Base-by-base conservation (phyloP, 352 stramenopile species). In the Pythium rhizo-oryzae region DNA sequence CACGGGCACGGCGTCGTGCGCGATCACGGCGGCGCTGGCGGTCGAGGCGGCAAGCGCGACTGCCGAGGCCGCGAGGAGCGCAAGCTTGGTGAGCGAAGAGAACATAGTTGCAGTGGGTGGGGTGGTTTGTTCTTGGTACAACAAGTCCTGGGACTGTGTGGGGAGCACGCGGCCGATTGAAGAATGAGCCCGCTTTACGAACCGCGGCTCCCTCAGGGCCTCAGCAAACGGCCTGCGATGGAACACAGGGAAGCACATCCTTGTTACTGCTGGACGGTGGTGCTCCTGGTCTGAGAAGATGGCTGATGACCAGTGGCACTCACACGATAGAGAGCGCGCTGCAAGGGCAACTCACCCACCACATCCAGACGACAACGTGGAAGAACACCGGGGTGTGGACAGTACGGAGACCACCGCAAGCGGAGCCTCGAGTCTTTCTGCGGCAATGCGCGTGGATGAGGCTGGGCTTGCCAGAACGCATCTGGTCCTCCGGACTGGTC, bases 1-100 rank as follows among this genome's bases (percentile, higher is more conserved):
- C 3, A 72, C 62, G 18, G 73, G 62, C 18, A 78, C 75, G 4
- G 50, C 16, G 44, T 74, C 63, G 54, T 75, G 71, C 24, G 18
- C 21, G 63, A 81, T 70, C 16, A 68, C 41, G 6, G 56, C 65
- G 28, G 65, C 68, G 19, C 60, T 16, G 7, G 33, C 37, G 4
- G 65, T 59, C 4, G 56, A 63, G 24, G 64, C 57, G 23, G 50
- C 54, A 8, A 63, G 53, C 7, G 69, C 41, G 59, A 73, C 28
- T 25, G 62, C 41, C 16, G 58, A 21, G 41, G 18, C 41, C 9
- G 41, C 41, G 62, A 60, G 19, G 12, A 56, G 18, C 11, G 43
- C 21, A n/a, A 55, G 8, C 46, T 65, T 65, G 25, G 58, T 49
- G 58, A 65, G 43, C 18, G 46, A 49, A 2, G 44, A 39, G 30